Evolutionary conservation across 441 rosid genomes (phyloP), one percentile per base, ranked within the genome.

Genomic region (Croton setiger): DNA sequence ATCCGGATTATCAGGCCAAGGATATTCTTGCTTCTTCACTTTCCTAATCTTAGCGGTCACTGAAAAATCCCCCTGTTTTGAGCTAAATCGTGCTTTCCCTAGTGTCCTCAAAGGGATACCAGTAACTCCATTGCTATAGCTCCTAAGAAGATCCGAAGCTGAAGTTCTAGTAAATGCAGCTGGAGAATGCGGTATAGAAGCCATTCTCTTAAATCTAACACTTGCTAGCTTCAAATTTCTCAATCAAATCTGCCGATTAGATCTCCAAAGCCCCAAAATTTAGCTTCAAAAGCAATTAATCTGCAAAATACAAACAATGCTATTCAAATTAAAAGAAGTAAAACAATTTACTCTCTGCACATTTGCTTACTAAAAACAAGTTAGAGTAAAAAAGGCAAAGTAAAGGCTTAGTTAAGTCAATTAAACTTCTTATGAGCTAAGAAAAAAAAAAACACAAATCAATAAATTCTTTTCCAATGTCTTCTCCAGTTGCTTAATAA

Each of bases 1-100:
- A 84, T 94, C 99, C 36, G 93, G 80, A 84, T 92, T 84, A 0
- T 81, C 85, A 0, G 99, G 97, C 98, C 97, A 89, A 0, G 98
- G 98, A 60, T 87, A 86, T 56, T 92, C 96, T 15, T 87, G 84
- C 84, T 90, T 92, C 91, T 88, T 92, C 70, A 78, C 85, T 80
- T 90, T 89, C 86, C 89, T 83, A 60, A 87, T 75, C 85, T 86
- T 84, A 10, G 95, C 87, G 53, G 72, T 67, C 17, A 89, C 85
- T 1, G 78, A 44, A 0, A 76, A 75, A 58, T 68, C 79, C 70
- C 72, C 81, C 63, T 74, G 80, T 48, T 65, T 75, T 23, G 67
- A 60, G 60, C 75, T 35, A 36, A 85, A 75, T 44, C 76, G 75
- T 12, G 86, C 72, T 61, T 84, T 80, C 11, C 92, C 92, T 7